A percentile compares a stretch with the other conserved stretches of the same genome.
These are phyloP conservation scores for Graphilbum sp. DNA, from an alignment of 2,329 filamentous ascomycete genomes.

Conservation along the genomic window DNA sequence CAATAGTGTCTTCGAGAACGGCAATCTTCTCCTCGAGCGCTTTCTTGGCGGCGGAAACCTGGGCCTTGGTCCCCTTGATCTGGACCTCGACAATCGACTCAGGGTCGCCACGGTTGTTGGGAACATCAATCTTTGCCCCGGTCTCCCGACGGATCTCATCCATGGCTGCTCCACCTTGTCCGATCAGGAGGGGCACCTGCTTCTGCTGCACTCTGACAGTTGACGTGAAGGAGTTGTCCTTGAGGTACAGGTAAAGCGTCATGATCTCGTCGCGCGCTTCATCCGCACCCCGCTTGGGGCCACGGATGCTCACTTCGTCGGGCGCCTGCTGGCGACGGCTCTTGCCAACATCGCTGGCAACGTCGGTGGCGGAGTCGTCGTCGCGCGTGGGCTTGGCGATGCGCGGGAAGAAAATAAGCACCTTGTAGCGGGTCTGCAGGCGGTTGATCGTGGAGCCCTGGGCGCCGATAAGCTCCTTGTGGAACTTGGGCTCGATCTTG, in stretches of 20 bases:
- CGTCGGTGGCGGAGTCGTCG: conserved; percentile 55
- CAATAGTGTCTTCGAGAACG: conserved; percentile 79
- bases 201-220: conserved; percentile 76
- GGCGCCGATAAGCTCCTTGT: conserved; percentile 82
- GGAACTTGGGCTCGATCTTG: conserved; percentile 86
- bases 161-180: conserved; percentile 76
- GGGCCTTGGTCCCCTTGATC: conserved; percentile 81
- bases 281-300: conserved; percentile 84
- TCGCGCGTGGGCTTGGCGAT: conserved; percentile 47
- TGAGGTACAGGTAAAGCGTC: conserved; percentile 72
- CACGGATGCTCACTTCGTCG: conserved; percentile 82
- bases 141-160: conserved; percentile 75
- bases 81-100: conserved; percentile 65
- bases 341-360: conserved; percentile 49
- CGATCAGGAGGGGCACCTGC: conserved; percentile 87
- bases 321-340: conserved; percentile 55
- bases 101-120: conserved; percentile 58
- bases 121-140: conserved; percentile 83
- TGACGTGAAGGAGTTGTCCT: conserved; percentile 70
- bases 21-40: conserved; percentile 72
- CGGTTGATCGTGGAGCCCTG: conserved; percentile 80
- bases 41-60: conserved; percentile 85
- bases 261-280: conserved; percentile 83
- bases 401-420: conserved; percentile 85
- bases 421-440: conserved; percentile 81